Conservation (phyloP, 1,284 basidiomycete species). For the Fomitiporia mediterranea region DNA sequence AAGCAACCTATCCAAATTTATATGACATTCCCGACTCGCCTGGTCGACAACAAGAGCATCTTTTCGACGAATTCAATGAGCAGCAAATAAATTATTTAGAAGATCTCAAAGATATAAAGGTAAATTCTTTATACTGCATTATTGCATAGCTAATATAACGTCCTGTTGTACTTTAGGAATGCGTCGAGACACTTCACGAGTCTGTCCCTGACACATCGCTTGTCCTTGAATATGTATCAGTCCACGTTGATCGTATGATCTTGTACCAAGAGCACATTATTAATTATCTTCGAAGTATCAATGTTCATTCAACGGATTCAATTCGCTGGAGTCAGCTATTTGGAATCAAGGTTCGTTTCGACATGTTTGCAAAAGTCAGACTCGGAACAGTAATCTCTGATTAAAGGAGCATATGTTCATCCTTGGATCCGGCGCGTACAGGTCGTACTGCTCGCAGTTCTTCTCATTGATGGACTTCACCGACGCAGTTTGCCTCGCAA, state of each 20-base stretch:
- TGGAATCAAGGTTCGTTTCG: background rate
- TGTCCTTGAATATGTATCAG: slow-evolving; percentile 4
- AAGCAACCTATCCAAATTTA: slow-evolving; percentile 35
- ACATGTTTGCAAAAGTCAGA: background rate
- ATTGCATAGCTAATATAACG: no score
- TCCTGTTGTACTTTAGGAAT: background rate
- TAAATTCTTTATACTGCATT: background rate
- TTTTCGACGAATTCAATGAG: slow-evolving; percentile 28
- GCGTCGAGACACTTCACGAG: background rate
- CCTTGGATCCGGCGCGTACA: slow-evolving; percentile 14
- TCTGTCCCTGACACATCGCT: background rate
- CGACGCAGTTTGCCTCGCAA: background rate
- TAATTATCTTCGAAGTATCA: background rate
- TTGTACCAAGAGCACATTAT: slow-evolving; percentile 10
- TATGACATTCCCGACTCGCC: slow-evolving; percentile 31
- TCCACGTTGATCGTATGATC: slow-evolving; percentile 9
- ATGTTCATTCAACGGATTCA: slow-evolving; percentile 2
- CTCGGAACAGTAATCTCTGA: background rate
- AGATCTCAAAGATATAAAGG: slow-evolving; percentile 8
- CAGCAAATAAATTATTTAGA: background rate
- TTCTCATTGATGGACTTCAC: slow-evolving; percentile 2
- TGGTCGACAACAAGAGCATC: slow-evolving; percentile 23
- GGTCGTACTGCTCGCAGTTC: slow-evolving; percentile 17
- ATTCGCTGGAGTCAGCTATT: slow-evolving; percentile 10
- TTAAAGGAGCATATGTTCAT: slow-evolving; percentile 2